phyloP scores from a whole-genome alignment of 1,139 yeast species.

The Saccharomyces hybrid region DNA sequence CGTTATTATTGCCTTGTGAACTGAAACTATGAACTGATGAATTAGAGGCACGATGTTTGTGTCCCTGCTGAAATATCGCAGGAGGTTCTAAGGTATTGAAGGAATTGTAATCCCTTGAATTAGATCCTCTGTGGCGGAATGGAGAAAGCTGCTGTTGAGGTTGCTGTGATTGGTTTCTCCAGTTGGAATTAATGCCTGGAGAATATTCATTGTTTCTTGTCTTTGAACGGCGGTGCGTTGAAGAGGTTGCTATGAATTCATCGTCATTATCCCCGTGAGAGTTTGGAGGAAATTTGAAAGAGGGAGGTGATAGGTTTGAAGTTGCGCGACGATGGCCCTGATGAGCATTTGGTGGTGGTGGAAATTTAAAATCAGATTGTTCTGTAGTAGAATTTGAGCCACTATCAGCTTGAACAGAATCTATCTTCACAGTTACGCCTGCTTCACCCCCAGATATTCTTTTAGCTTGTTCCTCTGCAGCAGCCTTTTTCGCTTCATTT shows the following conservation, averaged over 20 bases:
- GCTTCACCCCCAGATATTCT: slow-evolving; percentile 31
- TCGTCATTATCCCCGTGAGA: slow-evolving; percentile 20
- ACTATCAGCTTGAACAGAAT: slow-evolving; percentile 11
- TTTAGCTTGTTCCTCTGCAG: slow-evolving; percentile 78
- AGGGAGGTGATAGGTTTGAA: slow-evolving; percentile 21
- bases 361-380: slow-evolving; percentile 43
- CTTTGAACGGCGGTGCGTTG: slow-evolving; percentile 33
- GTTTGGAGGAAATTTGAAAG: slow-evolving; percentile 17
- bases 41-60: slow-evolving; percentile 64
- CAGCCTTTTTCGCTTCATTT: slow-evolving; percentile 94
- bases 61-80: slow-evolving; percentile 69
- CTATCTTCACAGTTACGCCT: slow-evolving; percentile 11
- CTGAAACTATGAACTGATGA: slow-evolving; percentile 32
- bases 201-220: slow-evolving; percentile 27
- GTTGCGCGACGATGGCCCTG: slow-evolving; percentile 26
- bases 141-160: slow-evolving; percentile 24
- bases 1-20: slow-evolving; percentile 37
- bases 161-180: slow-evolving; percentile 43
- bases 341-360: slow-evolving; percentile 37
- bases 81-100: slow-evolving; percentile 40
- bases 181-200: slow-evolving; percentile 50
- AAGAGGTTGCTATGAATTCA: slow-evolving; percentile 29
- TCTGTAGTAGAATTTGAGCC: slow-evolving; percentile 10
- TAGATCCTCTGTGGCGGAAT: slow-evolving; percentile 26
- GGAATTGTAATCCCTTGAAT: slow-evolving; percentile 28